Base-by-base conservation (phyloP, 495 filamentous ascomycete genomes). In the Hyaloscypha hepaticicola region DNA sequence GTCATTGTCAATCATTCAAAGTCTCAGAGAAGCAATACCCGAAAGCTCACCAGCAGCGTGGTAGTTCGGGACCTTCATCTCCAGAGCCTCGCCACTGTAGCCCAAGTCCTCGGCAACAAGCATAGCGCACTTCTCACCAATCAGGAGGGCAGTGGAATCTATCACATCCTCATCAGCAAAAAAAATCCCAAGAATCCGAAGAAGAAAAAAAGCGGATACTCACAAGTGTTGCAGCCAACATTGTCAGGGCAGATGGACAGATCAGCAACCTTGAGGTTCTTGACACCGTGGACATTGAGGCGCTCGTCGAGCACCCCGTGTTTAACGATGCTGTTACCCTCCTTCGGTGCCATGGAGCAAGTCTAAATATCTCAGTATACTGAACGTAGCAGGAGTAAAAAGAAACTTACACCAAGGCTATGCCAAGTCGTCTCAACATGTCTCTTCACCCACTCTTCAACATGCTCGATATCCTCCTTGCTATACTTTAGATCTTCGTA, bases 361-460 rank as follows among this genome's bases (percentile, higher is more conserved):
- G 90, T 91, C 70, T 88, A 79, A 3, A 80, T 68, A 76, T 65
- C 12, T 60, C n/a, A 60, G 57, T 24, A 60, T 49, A 50, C 6
- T 16, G 48, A n/a, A n/a, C 48, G 19, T 5, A 16, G 22, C 14
- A 14, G 52, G 56, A 62, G 29, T 27, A 67, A 55, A 60, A n/a
- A n/a, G n/a, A n/a, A 60, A 71, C 78, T 74, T 76, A 80, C 78
- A 3, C 81, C 82, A 21, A 85, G 72, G 64, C 77, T 78, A 75
- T 93, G 90, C 90, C 91, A 93, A 24, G 89, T 93, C 24, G 87
- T 92, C 77, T 90, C 89, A 59, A 90, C 87, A 66, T 92, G 86
- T 60, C 85, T 81, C 79, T 85, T 86, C 65, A 90, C 84, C 90
- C 89, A 93, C 69, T 92, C 89, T 72, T 92, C 88, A 58, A 93